These are phyloP conservation scores for Cytospora chrysosperma DNA, from an alignment of 2,329 filamentous ascomycete genomes.

Conservation along the genomic window DNA sequence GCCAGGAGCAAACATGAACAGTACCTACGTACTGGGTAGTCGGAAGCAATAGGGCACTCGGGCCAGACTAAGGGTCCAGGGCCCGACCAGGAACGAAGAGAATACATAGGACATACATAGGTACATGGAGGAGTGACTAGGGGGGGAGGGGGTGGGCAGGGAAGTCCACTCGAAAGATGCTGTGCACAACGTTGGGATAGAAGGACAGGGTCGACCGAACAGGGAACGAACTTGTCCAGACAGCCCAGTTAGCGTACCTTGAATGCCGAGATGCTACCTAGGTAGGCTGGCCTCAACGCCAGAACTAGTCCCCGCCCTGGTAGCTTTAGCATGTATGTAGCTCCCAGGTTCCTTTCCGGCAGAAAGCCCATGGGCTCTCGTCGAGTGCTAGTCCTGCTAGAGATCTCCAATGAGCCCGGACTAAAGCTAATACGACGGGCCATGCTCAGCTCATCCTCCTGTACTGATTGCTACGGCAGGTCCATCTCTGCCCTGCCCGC, in stretches of 20 bases:
- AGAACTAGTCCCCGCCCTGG: slow-evolving; percentile 16
- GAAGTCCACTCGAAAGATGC: background rate
- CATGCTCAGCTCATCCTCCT: no score
- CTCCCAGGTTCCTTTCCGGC: background rate
- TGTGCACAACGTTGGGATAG: background rate
- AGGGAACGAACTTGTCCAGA: background rate
- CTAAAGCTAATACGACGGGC: background rate
- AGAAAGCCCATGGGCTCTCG: slow-evolving; percentile 4
- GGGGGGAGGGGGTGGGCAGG: no score
- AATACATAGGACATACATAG: no score
- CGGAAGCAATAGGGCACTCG: no score
- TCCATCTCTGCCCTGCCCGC: no score
- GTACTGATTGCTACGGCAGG: no score
- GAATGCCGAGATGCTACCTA: background rate
- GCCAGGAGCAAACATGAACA: background rate
- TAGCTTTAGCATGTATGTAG: background rate
- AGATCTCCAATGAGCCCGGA: background rate
- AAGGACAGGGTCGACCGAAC: background rate
- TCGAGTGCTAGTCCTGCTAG: background rate
- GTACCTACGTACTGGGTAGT: slow-evolving; percentile 1
- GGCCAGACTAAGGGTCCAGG: background rate
- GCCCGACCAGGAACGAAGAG: background rate
- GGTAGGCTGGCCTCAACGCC: background rate
- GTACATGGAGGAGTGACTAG: background rate
- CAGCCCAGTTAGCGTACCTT: background rate